Evolutionary conservation across 1,284 basidiomycete genomes (phyloP).

Genomic region (Microbotryomycetes sp.): DNA sequence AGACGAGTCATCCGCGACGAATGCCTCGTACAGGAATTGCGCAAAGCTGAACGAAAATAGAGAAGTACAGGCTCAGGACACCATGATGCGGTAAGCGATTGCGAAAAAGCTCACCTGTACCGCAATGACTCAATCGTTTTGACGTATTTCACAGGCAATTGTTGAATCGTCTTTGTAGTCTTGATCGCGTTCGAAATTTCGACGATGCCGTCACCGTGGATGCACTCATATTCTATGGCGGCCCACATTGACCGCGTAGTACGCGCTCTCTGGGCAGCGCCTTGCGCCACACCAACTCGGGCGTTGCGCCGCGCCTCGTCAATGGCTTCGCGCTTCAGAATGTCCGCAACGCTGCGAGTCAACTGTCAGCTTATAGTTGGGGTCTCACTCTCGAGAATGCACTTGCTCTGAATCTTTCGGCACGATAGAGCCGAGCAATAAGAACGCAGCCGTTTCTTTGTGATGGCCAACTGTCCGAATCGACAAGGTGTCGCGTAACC

Average conservation of each 20-base stretch:
- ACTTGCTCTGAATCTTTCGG: slow-evolving; percentile 28
- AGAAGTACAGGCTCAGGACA: too few relatives aligned
- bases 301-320: slow-evolving; percentile 28
- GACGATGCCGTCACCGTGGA: slow-evolving; percentile 28
- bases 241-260: slow-evolving; percentile 18
- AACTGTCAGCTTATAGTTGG: neutral
- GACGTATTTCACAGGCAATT: slow-evolving; percentile 28
- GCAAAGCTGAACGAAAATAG: slow-evolving; percentile 18
- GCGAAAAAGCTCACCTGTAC: slow-evolving; percentile 13
- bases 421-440: slow-evolving; percentile 26
- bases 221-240: slow-evolving; percentile 25
- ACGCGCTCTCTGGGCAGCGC: slow-evolving; percentile 22
- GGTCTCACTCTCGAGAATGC: neutral
- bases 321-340: slow-evolving; percentile 28
- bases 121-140: slow-evolving; percentile 27
- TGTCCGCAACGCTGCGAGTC: slow-evolving; percentile 22
- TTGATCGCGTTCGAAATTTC: slow-evolving; percentile 27
- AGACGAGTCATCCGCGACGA: slow-evolving; percentile 23
- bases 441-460: slow-evolving; percentile 33
- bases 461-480: slow-evolving; percentile 31
- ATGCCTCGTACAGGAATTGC: slow-evolving; percentile 23
- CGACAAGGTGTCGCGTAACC: slow-evolving; percentile 31
- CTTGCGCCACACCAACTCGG: slow-evolving; percentile 24
- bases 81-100: too few relatives aligned
- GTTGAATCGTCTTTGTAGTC: slow-evolving; percentile 13